A percentile compares a stretch with the other conserved stretches of the same genome.
Conservation (phyloP, 768 basidiomycete genomes). For the Tremella mesenterica region DNA sequence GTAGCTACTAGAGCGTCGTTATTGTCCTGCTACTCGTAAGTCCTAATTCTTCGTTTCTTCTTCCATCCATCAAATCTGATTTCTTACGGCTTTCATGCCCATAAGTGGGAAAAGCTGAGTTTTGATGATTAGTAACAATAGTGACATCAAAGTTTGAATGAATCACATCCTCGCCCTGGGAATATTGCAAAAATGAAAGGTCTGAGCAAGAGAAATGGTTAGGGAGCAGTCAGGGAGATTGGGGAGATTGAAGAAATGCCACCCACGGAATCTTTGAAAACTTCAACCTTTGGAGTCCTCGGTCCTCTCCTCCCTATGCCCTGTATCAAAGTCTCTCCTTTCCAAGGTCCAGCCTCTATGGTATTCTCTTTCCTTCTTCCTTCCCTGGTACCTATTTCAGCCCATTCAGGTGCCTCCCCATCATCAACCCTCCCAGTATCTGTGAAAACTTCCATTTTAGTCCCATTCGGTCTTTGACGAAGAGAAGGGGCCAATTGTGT, state of each 20-base stretch:
- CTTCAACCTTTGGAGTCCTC: slow-evolving; percentile 46
- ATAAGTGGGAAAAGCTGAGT: too few species aligned
- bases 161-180: too few species aligned
- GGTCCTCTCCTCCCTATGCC: slow-evolving; percentile 34
- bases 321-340: slow-evolving; percentile 47
- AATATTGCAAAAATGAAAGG: too few species aligned
- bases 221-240: too few species aligned
- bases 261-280: slow-evolving; percentile 48
- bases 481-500: slow-evolving; percentile 24
- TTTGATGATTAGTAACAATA: too few species aligned
- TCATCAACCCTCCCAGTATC: slow-evolving; percentile 37
- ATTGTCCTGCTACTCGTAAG: slow-evolving; percentile 24
- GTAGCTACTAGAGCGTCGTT: slow-evolving; percentile 26
- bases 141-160: too few species aligned
- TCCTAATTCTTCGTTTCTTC: too few species aligned
- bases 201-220: too few species aligned
- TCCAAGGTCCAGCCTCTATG: slow-evolving; percentile 45
- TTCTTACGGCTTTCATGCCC: too few species aligned
- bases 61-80: too few species aligned
- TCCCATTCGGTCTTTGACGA: slow-evolving; percentile 30
- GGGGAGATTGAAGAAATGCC: too few species aligned
- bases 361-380: slow-evolving; percentile 47
- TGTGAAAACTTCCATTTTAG: slow-evolving; percentile 42
- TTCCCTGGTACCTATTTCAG: slow-evolving; percentile 47
- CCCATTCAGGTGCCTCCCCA: slow-evolving; percentile 45